A percentile compares a stretch with the other conserved stretches of the same genome.
Evolutionary conservation across 2,329 filamentous ascomycete genomes (phyloP).

Genomic region (Drechslerella stenobrocha): DNA sequence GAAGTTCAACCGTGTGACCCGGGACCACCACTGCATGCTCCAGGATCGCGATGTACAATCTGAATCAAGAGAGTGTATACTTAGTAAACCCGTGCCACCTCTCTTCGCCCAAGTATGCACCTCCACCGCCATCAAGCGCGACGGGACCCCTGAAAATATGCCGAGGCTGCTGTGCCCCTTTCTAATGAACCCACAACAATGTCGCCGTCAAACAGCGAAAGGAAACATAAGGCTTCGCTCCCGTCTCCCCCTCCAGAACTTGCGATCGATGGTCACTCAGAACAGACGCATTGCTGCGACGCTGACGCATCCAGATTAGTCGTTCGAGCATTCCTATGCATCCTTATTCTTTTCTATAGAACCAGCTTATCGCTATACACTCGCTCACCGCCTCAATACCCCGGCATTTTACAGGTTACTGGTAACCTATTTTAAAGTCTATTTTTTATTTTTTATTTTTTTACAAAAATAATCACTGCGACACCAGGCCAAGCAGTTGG

Average conservation of each 20-base stretch:
- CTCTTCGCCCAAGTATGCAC: neutral
- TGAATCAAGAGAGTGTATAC: neutral
- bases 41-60: neutral
- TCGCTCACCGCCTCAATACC: neutral
- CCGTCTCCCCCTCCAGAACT: neutral
- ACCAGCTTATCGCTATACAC: neutral
- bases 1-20: neutral
- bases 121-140: conserved; percentile 26
- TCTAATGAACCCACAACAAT: conserved; percentile 17
- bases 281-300: conserved; percentile 1
- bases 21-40: neutral
- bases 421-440: neutral
- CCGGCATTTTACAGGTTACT: neutral
- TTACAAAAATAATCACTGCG: conserved; percentile 6
- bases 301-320: neutral
- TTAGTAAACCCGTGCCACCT: neutral
- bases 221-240: neutral
- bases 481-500: neutral
- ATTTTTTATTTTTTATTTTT: no score
- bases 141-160: conserved; percentile 10
- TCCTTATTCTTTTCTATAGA: neutral
- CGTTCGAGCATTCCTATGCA: neutral
- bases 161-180: conserved; percentile 27
- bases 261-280: no score
- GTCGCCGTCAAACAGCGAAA: conserved; percentile 2